Evolutionary conservation across 2,329 filamentous ascomycete genomes (phyloP).

Genomic region (Aspergillus ustus): DNA sequence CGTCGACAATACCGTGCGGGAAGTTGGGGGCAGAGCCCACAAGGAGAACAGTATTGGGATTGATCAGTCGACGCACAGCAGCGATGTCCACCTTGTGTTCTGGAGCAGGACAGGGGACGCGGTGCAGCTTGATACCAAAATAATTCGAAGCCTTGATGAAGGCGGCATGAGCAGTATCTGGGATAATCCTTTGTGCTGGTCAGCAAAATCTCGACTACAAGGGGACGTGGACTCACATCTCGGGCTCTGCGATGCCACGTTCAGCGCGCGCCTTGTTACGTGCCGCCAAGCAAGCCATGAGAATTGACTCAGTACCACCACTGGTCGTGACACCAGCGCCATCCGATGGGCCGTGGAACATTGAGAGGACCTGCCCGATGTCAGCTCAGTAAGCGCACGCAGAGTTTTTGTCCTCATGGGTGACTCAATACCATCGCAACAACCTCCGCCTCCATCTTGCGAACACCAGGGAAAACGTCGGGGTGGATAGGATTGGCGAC

Average conservation of each 20-base stretch:
- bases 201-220: constrained; percentile 18
- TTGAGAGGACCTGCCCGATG: constrained; percentile 60
- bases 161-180: constrained; percentile 91
- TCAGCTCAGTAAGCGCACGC: constrained; percentile 12
- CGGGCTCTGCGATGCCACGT: constrained; percentile 85
- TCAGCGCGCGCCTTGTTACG: constrained; percentile 87
- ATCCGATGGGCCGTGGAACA: constrained; percentile 88
- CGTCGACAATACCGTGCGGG: constrained; percentile 96
- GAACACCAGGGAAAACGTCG: constrained; percentile 94
- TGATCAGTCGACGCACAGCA: constrained; percentile 81
- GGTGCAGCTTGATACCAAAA: constrained; percentile 94
- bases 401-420: neutral
- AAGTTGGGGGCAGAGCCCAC: constrained; percentile 97
- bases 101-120: constrained; percentile 84
- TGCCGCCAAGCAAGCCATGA: constrained; percentile 91
- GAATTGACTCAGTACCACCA: constrained; percentile 93
- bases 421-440: constrained; percentile 80
- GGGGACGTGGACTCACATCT: constrained; percentile 69
- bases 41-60: constrained; percentile 89
- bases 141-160: constrained; percentile 95
- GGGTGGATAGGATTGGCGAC: constrained; percentile 97
- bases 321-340: constrained; percentile 88
- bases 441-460: constrained; percentile 99
- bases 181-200: constrained; percentile 71
- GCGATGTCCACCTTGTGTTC: constrained; percentile 81